These are phyloP conservation scores for Aspergillus caelatus DNA, from an alignment of 2,329 filamentous ascomycete genomes.

Conservation along the genomic window DNA sequence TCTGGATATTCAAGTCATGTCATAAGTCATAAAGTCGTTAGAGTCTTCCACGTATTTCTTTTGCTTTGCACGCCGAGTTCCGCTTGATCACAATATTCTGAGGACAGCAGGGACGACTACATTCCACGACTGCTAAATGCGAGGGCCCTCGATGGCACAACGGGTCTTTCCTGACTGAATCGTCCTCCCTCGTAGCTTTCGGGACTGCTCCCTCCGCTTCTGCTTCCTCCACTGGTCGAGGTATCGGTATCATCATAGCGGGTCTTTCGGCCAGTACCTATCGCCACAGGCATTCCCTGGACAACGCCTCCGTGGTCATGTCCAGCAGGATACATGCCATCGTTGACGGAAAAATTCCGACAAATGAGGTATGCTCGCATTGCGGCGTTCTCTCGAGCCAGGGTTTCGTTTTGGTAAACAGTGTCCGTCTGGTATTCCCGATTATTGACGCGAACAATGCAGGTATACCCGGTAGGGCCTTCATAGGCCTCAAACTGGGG, in stretches of 20 bases:
- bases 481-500: slow-evolving; percentile 84
- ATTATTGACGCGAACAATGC: slow-evolving; percentile 92
- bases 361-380: slow-evolving; percentile 98
- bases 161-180: slow-evolving; percentile 24
- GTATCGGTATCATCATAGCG: slow-evolving; percentile 53
- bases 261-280: slow-evolving; percentile 60
- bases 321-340: slow-evolving; percentile 75
- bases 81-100: background rate
- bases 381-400: slow-evolving; percentile 90
- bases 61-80: background rate
- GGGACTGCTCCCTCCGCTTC: slow-evolving; percentile 61
- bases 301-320: slow-evolving; percentile 58
- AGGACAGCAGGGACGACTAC: background rate
- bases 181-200: slow-evolving; percentile 33
- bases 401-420: slow-evolving; percentile 75
- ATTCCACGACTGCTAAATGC: slow-evolving; percentile 20
- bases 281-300: slow-evolving; percentile 66
- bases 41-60: background rate
- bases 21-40: slow-evolving; percentile 33
- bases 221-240: slow-evolving; percentile 48
- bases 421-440: slow-evolving; percentile 93
- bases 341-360: slow-evolving; percentile 95
- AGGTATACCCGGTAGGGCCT: slow-evolving; percentile 76
- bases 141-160: slow-evolving; percentile 27
- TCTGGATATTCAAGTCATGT: slow-evolving; percentile 25